Base-by-base conservation (phyloP, 345 rosid species). In the Citrus inodora region DNA sequence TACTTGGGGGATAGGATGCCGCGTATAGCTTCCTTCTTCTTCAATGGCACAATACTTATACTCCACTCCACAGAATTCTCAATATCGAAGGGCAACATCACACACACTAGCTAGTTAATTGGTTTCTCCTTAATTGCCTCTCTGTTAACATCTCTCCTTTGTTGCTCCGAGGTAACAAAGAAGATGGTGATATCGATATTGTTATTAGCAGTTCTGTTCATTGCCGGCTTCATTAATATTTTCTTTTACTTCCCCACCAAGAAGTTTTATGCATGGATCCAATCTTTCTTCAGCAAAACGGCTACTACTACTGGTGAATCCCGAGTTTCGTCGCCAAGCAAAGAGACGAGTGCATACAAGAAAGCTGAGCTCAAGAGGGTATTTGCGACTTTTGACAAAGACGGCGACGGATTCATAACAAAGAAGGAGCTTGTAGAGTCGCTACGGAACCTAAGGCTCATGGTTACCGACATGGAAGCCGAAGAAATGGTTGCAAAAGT, bases 401-500 rank as follows among this genome's bases (percentile, higher is more conserved):
- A 91, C 55, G 91, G 92, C 0, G 92, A 91, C 69, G 94, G 91
- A 72, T 89, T 80, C 83, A 90, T 67, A 78, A 77, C 86, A 30
- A 85, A 75, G 90, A 78, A 70, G 70, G 90, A 32, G 75, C 83
- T 80, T 62, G 82, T 71, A 71, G 87, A 70, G 17, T 89, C 80
- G 3, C 61, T 78, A 38, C 80, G 74, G 74, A 84, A 74, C 17
- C 16, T 84, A 77, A 83, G 32, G 74, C 62, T 83, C 48, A 38
- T 58, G 38, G 68, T 72, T 74, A 82, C 66, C 27, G 90, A 76
- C 74, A 58, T 82, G 76, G 78, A 82, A 82, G 80, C 70, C 4
- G 77, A 85, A 69, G 82, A 87, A 65, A 88, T 84, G 78, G 82
- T 91, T 1, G 81, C 74, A 27, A 89, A 83, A 72, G 82, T 86